Evolutionary conservation across 1,284 basidiomycete species (phyloP).

Genomic region (Naganishia sp.): DNA sequence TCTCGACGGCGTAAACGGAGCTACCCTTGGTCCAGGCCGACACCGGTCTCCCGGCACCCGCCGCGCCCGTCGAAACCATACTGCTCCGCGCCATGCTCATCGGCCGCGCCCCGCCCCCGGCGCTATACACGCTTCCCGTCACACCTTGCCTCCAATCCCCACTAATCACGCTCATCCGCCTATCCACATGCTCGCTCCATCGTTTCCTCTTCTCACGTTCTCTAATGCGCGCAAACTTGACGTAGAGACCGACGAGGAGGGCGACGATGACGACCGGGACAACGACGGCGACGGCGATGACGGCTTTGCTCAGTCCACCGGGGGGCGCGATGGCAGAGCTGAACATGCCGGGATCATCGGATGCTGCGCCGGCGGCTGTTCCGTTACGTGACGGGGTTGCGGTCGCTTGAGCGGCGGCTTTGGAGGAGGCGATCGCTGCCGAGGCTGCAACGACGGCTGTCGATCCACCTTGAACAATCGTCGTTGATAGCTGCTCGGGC

Average conservation of each 20-base stretch:
- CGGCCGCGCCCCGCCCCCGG: constrained; percentile 4
- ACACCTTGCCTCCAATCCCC: constrained; percentile 66
- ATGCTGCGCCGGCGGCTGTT: constrained; percentile 56
- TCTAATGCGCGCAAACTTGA: constrained; percentile 63
- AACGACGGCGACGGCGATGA: constrained; percentile 73
- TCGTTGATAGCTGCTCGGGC: constrained; percentile 49
- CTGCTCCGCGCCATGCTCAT: constrained; percentile 2
- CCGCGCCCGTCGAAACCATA: background rate
- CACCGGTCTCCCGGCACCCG: constrained; percentile 3
- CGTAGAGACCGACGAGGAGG: constrained; percentile 58
- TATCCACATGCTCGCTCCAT: constrained; percentile 71
- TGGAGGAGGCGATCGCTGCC: constrained; percentile 47
- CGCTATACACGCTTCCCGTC: constrained; percentile 4
- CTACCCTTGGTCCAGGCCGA: constrained; percentile 10
- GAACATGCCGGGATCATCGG: constrained; percentile 55
- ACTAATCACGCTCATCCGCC: constrained; percentile 77
- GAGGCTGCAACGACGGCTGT: constrained; percentile 38
- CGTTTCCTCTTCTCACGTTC: constrained; percentile 64
- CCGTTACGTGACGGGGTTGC: constrained; percentile 42
- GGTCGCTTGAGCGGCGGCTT: constrained; percentile 35
- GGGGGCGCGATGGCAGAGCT: constrained; percentile 46
- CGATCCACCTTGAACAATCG: constrained; percentile 25
- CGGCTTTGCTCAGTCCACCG: constrained; percentile 61
- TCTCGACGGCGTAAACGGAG: constrained; percentile 41
- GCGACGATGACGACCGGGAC: constrained; percentile 65